Conservation (phyloP, 2,329 filamentous ascomycete species). For the Epichloe aotearoae region DNA sequence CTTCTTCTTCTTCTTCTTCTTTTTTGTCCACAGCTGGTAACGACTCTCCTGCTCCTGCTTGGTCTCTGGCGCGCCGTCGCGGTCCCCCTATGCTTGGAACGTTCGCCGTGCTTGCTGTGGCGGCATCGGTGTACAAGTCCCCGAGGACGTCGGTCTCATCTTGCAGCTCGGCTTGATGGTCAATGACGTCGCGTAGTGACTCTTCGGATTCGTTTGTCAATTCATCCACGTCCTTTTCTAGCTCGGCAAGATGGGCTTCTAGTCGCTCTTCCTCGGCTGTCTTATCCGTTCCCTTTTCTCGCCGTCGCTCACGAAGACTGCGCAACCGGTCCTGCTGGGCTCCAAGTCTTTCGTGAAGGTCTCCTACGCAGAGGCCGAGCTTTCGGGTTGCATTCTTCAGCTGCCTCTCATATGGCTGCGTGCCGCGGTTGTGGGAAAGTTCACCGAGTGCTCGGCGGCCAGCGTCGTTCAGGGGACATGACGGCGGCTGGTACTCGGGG, state of each 20-base stretch:
- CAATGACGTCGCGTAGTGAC: slow-evolving; percentile 34
- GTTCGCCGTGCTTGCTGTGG: slow-evolving; percentile 2
- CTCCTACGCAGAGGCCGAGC: slow-evolving; percentile 31
- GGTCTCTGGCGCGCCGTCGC: slow-evolving; percentile 6
- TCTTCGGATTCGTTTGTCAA: slow-evolving; percentile 33
- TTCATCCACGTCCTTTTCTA: slow-evolving; percentile 26
- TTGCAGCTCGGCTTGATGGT: slow-evolving; percentile 34
- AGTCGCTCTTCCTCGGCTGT: slow-evolving; percentile 23
- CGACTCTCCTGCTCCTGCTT: slow-evolving; percentile 2
- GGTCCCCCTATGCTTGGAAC: slow-evolving; percentile 6
- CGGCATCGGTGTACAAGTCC: slow-evolving; percentile 19
- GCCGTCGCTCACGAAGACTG: slow-evolving; percentile 20
- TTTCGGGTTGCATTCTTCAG: slow-evolving; percentile 30
- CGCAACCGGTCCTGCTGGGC: slow-evolving; percentile 23
- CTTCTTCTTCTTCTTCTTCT: slow-evolving; percentile 8
- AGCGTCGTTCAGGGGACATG: slow-evolving; percentile 28
- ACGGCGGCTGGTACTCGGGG: slow-evolving; percentile 37
- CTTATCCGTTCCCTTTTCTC: slow-evolving; percentile 22
- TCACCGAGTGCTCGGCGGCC: slow-evolving; percentile 27
- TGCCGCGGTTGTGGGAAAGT: slow-evolving; percentile 28
- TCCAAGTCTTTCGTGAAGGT: slow-evolving; percentile 34
- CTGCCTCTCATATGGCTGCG: slow-evolving; percentile 30
- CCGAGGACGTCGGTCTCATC: slow-evolving; percentile 30
- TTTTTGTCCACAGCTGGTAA: slow-evolving; percentile 2
- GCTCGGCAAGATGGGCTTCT: slow-evolving; percentile 24